Base-by-base conservation (phyloP, 2,329 filamentous ascomycete species). In the Pyrenophora tritici-repentis region DNA sequence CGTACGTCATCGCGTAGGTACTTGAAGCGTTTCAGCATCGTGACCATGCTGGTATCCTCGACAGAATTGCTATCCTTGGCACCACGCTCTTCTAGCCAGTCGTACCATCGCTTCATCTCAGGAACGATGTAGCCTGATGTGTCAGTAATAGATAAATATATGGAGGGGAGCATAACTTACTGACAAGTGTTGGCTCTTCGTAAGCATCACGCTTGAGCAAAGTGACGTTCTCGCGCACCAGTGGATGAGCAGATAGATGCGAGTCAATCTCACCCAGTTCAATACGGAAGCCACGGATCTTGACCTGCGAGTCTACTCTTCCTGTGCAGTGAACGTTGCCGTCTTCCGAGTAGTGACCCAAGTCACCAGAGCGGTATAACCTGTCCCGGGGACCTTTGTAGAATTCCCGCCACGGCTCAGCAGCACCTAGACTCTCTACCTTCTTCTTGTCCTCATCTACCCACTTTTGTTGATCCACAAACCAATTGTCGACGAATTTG, bases 211-310 rank as follows among this genome's bases (percentile, higher is more conserved):
- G 85, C 72, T 90, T 84, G 3, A 97, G 85, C 2, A 97, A 77
- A 0, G 93, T 97, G 61, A 90, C 86, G 73, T 89, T 91, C 60
- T 97, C 93, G 34, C 90, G 83, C 18, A 97, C 83, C 18, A 95
- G 76, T 1, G 84, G 85, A 74, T 90, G 84, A 37, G 86, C 82
- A 46, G 85, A 88, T 39, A 97, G 77, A 71, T 96, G 87, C 35
- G 81, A 88, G 73, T 97, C 92, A 61, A 97, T 97, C 61, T 97
- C 94, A 57, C 88, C 88, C 38, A 97, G 85, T 76, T 99, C 94
- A 61, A 99, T 96, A 55, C 93, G 83, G 81, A 97, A 97, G 1
- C 93, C 93, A 53, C 94, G 88, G 59, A 97, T 93, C 79, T 97
- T 99, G 77, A 97, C 90, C 71, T 97, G 93, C 61, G 88, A 83